Evolutionary conservation across 768 basidiomycete species (phyloP).

Genomic region (Ramaria sp.): DNA sequence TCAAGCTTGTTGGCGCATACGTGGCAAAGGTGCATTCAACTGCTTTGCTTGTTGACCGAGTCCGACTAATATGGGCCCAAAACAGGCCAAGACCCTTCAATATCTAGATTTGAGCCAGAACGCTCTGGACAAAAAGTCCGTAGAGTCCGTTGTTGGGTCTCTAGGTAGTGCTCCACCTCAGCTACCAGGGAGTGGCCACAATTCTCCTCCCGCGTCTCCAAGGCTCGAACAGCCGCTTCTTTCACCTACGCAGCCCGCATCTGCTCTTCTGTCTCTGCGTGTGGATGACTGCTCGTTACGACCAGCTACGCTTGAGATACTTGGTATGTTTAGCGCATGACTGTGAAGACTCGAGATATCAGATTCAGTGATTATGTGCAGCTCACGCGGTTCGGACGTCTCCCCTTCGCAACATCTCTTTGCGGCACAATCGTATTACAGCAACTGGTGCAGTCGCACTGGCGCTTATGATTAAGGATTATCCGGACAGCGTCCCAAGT

Average conservation of each 20-base stretch:
- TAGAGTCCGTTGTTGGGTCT: constrained; percentile 72
- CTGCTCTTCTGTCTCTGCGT: constrained; percentile 56
- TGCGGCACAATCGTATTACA: constrained; percentile 81
- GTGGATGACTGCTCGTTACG: constrained; percentile 80
- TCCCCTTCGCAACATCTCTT: constrained; percentile 75
- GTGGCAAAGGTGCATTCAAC: constrained; percentile 46
- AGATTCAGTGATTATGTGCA: constrained; percentile 19
- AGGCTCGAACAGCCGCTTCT: constrained; percentile 25
- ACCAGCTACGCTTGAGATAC: constrained; percentile 60
- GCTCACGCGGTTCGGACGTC: constrained; percentile 79
- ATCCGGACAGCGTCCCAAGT: constrained; percentile 61
- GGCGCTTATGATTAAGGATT: constrained; percentile 94
- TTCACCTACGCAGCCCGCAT: neutral
- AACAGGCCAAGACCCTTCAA: constrained; percentile 66
- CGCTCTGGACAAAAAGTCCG: constrained; percentile 66
- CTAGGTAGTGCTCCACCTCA: constrained; percentile 28
- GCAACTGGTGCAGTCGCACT: constrained; percentile 81
- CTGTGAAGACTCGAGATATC: neutral
- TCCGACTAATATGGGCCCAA: neutral
- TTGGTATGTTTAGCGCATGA: constrained; percentile 43
- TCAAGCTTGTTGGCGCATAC: constrained; percentile 72
- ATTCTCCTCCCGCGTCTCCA: constrained; percentile 23
- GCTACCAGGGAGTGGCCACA: constrained; percentile 9
- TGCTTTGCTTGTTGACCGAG: neutral
- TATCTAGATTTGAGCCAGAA: constrained; percentile 91